Evolutionary conservation across 805 yeast species (phyloP).

Genomic region (Candida vaughaniae): DNA sequence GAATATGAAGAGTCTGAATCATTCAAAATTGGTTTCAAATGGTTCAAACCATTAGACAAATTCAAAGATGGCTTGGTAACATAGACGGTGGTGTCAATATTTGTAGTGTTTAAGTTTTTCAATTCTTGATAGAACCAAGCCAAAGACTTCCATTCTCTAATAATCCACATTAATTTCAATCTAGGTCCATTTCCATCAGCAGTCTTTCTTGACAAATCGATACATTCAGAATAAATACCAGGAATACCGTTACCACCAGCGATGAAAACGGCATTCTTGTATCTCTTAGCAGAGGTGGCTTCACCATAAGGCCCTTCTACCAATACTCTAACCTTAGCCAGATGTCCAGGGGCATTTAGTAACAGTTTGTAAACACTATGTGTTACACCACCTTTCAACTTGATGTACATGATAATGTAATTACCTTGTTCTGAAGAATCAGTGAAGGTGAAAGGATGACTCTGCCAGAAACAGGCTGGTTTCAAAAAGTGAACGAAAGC

Average conservation of each 20-base stretch:
- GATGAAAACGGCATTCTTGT: conserved; percentile 54
- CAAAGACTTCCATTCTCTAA: conserved; percentile 53
- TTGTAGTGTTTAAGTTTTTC: conserved; percentile 21
- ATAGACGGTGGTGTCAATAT: conserved; percentile 30
- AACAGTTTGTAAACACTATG: conserved; percentile 27
- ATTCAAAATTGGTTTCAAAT: conserved; percentile 12
- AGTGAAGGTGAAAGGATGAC: conserved; percentile 43
- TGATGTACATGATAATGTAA: conserved; percentile 30
- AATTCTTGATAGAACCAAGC: conserved; percentile 50
- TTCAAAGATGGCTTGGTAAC: conserved; percentile 26
- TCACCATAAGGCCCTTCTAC: conserved; percentile 68
- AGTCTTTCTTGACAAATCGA: conserved; percentile 24
- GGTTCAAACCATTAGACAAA: conserved; percentile 7
- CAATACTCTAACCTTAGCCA: conserved; percentile 25
- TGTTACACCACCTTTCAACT: conserved; percentile 55
- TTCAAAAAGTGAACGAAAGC: conserved; percentile 38
- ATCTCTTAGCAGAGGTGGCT: conserved; percentile 46
- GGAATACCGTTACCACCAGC: conserved; percentile 81
- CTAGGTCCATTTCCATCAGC: conserved; percentile 19
- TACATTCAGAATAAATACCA: conserved; percentile 47
- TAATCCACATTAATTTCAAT: conserved; percentile 62
- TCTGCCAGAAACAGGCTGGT: conserved; percentile 40
- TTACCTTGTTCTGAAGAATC: conserved; percentile 23
- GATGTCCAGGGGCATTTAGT: conserved; percentile 23
- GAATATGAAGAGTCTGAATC: conserved; percentile 13